Base-by-base conservation (phyloP, 441 rosid species). In the Biscutella laevigata region DNA sequence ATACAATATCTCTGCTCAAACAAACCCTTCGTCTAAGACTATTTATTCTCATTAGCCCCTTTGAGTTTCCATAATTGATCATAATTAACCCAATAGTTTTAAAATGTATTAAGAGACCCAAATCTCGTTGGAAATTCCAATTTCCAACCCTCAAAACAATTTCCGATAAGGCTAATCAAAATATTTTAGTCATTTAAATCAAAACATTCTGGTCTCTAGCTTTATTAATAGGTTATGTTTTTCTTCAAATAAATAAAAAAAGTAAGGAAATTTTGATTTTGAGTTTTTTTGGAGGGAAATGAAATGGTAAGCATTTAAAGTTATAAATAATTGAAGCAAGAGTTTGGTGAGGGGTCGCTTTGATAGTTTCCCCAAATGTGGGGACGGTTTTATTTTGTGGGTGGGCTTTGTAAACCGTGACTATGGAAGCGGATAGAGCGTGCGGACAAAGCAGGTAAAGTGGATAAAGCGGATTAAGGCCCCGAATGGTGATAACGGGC, bases 361-460 rank as follows among this genome's bases (percentile, higher is more conserved):
- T 66, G 70, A 65, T 43, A 51, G 70, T 58, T 66, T 66, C 70
- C 65, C 55, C 60, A 66, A 66, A 66, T 58, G 58, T 66, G 65
- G 70, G 70, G 70, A 66, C 60, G 55, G 49, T 66, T 66, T 51
- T 24, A 37, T n/a, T 44, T 49, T 51, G 47, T 36, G 65, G 54
- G 60, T 37, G 59, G 42, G 43, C 35, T 4, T 58, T 65, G 49
- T 44, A 43, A 42, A 51, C 64, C 36, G 37, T 66, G 70, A 22
- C 55, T 11, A 36, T 43, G 64, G 51, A 59, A 57, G 39, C 46
- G 68, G 2, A 35, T 50, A 0, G 43, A 58, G 51, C 49, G 24
- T 43, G 36, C 27, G 14, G 1, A 29, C 65, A 50, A 44, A 58
- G n/a, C n/a, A n/a, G n/a, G n/a, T n/a, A n/a, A n/a, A n/a, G n/a